Conservation (phyloP, 352 stramenopile genomes). For the Globisporangium abappressorium region DNA sequence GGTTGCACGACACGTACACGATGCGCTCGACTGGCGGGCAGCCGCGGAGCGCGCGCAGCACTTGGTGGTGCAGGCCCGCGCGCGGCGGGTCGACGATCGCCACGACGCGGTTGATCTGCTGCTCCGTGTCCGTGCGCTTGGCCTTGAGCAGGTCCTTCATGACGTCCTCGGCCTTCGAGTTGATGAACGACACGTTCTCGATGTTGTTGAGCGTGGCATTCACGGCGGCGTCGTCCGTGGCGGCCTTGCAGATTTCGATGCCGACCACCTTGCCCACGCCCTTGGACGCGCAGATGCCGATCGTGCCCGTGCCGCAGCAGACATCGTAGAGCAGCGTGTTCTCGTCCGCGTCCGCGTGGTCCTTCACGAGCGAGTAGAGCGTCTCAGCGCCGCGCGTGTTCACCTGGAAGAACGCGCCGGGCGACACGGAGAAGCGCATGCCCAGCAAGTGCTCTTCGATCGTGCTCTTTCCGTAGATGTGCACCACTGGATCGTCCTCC, state of each 20-base stretch:
- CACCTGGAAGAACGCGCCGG: conserved; percentile 94
- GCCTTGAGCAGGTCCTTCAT: conserved; percentile 79
- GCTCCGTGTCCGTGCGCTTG: conserved; percentile 54
- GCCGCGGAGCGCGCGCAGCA: conserved; percentile 82
- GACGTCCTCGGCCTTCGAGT: conserved; percentile 90
- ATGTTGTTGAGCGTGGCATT: conserved; percentile 88
- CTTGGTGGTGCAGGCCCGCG: conserved; percentile 92
- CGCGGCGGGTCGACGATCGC: conserved; percentile 97
- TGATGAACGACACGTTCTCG: conserved; percentile 88
- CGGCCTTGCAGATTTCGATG: conserved; percentile 87
- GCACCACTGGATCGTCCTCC: conserved; percentile 86
- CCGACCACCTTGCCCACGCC: conserved; percentile 76
- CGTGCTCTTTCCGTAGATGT: conserved; percentile 61
- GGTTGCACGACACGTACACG: conserved; percentile 99
- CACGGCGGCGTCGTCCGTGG: conserved; percentile 86
- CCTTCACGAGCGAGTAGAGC: conserved; percentile 95
- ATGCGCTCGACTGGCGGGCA: conserved; percentile 86
- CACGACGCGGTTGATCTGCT: conserved; percentile 78
- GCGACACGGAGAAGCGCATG: conserved; percentile 90
- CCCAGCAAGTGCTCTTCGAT: conserved; percentile 86
- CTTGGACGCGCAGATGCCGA: conserved; percentile 93
- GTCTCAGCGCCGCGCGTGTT: conserved; percentile 95
- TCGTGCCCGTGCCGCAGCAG: conserved; percentile 98
- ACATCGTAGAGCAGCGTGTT: conserved; percentile 96
- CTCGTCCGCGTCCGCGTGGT: conserved; percentile 69